phyloP scores from a whole-genome alignment of 75 land plant genomes.

The Larix kaempferi region DNA sequence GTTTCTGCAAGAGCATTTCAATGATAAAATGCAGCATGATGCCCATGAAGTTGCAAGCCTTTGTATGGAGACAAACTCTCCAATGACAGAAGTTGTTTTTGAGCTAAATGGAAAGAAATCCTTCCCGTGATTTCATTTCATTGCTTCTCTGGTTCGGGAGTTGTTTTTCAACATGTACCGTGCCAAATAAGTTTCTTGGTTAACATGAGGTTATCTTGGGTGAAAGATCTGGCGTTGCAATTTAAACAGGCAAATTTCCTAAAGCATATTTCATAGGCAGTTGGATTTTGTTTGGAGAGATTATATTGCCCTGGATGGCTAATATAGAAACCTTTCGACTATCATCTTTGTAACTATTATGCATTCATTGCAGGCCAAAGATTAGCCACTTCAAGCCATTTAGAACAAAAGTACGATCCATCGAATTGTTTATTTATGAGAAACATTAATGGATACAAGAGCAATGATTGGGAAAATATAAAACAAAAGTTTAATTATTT shows the following conservation, averaged over 20 bases:
- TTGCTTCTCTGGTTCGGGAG: neutral
- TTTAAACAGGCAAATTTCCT: neutral
- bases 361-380: neutral
- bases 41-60: conserved; percentile 32
- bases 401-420: neutral
- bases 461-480: too few species aligned
- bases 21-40: conserved; percentile 15
- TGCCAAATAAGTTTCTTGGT: conserved; percentile 2
- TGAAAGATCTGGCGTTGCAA: conserved; percentile 6
- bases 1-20: conserved; percentile 72
- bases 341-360: neutral
- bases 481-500: too few species aligned
- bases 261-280: neutral
- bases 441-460: too few species aligned
- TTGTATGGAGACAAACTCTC: conserved; percentile 27
- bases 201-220: neutral
- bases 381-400: neutral
- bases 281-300: neutral
- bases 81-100: conserved; percentile 20
- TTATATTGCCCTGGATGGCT: neutral
- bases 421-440: neutral
- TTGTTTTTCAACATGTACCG: too few species aligned
- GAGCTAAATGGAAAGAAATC: conserved; percentile 10
- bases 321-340: neutral
- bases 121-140: neutral